Percentiles rank a stretch among this genome's conserved stretches.
Evolutionary conservation across 345 rosid genomes (phyloP).

Genomic region (Populus tremula): DNA sequence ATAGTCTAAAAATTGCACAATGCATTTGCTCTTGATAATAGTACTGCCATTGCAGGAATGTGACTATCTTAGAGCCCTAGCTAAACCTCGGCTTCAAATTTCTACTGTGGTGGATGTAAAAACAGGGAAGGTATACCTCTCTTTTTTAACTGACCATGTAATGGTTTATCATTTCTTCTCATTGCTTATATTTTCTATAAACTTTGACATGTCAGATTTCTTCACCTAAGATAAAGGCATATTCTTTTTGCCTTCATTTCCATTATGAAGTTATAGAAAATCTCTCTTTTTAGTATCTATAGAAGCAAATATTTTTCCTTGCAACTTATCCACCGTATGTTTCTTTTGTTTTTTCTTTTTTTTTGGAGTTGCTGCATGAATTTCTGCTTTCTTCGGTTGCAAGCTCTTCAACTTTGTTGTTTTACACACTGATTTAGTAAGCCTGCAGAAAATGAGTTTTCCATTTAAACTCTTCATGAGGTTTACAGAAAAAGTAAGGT

Average conservation of each 20-base stretch:
- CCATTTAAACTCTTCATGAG: too few species aligned
- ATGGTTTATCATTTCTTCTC: constrained; percentile 1
- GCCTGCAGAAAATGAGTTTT: too few species aligned
- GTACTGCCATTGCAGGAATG: constrained; percentile 64
- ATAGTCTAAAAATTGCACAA: not conserved
- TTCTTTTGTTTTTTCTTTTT: not conserved
- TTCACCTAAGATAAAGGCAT: not conserved
- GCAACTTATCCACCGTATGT: not conserved
- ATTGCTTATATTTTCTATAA: not conserved
- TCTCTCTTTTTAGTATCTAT: not conserved
- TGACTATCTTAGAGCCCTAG: constrained; percentile 79
- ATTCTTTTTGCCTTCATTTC: not conserved
- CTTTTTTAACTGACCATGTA: constrained; percentile 5
- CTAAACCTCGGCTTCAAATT: constrained; percentile 68
- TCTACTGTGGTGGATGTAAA: constrained; percentile 87
- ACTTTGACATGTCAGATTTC: too few species aligned
- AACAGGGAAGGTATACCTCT: constrained; percentile 77
- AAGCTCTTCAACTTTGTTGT: too few species aligned
- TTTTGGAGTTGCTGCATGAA: not conserved
- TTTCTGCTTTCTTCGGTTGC: too few species aligned
- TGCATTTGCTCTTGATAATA: constrained; percentile 5
- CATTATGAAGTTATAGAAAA: not conserved
- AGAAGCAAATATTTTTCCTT: not conserved
- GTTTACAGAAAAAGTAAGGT: too few species aligned
- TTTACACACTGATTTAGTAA: too few species aligned